Evolutionary conservation across 2,329 filamentous ascomycete species (phyloP), one percentile per base, ranked within the genome.

Genomic region (Fusarium napiforme): DNA sequence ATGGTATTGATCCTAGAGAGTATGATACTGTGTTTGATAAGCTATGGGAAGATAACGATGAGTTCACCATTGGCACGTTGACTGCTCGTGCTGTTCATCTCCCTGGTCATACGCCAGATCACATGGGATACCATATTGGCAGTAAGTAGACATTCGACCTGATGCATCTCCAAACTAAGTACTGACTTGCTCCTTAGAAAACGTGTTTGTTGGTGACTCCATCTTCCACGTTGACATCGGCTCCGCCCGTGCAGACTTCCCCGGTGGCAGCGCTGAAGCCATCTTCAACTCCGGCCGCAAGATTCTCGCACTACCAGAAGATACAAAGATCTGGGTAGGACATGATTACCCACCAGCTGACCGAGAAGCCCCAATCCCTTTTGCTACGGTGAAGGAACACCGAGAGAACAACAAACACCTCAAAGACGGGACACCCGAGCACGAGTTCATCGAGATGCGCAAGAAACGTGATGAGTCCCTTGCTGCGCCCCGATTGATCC

Each of bases 51-150:
- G 88, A 91, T 46, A 84, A 88, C 39, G 87, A 90, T 67, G 66
- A 66, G 0, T 90, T 91, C 69, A 23, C 71, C 0, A 82, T 92
- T 42, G 89, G 90, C 0, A 60, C 77, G 0, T 37, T 91, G 19
- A 75, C 71, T 3, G 86, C 80, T 1, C 81, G 77, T 5, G 88
- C 84, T 1, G 76, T 91, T 0, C 86, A 91, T 71, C 84, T 92
- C 0, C 88, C 89, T 0, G 89, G 89, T 0, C 88, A 91, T 71
- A 91, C 89, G 0, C 88, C 89, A 0, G 89, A 91, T 70, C 88
- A 91, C 61, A 74, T 90, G 19, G 89, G 89, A 1, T 92, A 92
- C 68, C 79, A 81, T 39, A 85, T 91, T 57, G 88, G 87, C 78
- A 79, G 83, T 83, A 70, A 67, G 67, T 36, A 4, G 23, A 1